These are phyloP conservation scores for Ilyonectria sp. DNA, from an alignment of 2,329 filamentous ascomycete genomes.

Conservation along the genomic window DNA sequence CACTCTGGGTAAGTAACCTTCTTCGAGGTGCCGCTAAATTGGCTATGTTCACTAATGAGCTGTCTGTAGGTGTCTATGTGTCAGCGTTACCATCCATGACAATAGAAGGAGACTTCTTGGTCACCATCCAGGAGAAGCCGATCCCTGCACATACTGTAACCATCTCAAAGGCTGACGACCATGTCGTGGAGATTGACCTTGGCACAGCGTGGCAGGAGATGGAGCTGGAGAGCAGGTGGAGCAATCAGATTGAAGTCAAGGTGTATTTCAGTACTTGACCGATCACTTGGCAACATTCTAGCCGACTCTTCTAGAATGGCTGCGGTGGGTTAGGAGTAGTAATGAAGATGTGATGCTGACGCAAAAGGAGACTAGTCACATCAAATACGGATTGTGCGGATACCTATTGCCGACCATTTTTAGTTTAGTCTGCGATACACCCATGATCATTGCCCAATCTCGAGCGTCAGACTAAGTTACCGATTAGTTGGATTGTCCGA, in stretches of 20 bases:
- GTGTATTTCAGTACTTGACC: conserved; percentile 65
- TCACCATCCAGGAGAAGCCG: conserved; percentile 79
- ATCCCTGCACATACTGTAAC: conserved; percentile 78
- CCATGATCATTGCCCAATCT: too few relatives aligned
- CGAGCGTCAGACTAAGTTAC: too few relatives aligned
- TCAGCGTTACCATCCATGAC: conserved; percentile 75
- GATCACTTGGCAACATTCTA: background rate
- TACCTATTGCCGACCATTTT: too few relatives aligned
- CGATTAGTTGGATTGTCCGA: too few relatives aligned
- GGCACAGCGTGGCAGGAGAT: conserved; percentile 84
- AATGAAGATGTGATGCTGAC: background rate
- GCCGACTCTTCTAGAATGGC: background rate
- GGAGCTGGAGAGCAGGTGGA: conserved; percentile 79
- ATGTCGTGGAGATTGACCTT: conserved; percentile 84
- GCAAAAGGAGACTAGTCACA: too few relatives aligned
- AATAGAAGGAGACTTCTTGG: conserved; percentile 78
- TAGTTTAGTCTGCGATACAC: too few relatives aligned
- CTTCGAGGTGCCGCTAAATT: background rate
- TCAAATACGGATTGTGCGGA: too few relatives aligned
- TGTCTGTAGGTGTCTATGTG: conserved; percentile 76
- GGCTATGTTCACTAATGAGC: background rate
- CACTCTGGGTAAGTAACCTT: conserved; percentile 70
- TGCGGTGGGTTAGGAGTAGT: background rate
- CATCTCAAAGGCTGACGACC: conserved; percentile 64
- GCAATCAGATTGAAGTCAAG: conserved; percentile 83